Conservation (phyloP, 1,284 basidiomycete genomes). For the Leccinum fuscescens region DNA sequence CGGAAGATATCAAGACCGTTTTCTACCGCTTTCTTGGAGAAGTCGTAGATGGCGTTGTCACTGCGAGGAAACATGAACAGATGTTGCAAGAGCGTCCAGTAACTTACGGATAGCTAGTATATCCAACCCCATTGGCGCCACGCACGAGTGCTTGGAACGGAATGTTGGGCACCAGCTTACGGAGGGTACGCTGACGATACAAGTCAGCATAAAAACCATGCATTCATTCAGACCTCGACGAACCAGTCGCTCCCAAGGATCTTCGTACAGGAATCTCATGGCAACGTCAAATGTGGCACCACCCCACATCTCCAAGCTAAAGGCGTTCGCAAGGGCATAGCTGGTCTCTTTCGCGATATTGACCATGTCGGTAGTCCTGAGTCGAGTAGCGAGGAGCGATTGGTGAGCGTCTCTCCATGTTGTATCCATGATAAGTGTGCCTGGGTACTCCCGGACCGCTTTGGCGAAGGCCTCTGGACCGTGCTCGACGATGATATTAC, state of each 20-base stretch:
- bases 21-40: constrained; percentile 97
- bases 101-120: constrained; percentile 94
- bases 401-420: constrained; percentile 99
- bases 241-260: constrained; percentile 97
- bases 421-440: constrained; percentile 95
- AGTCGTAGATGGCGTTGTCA: constrained; percentile 99
- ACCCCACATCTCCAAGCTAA: constrained; percentile 98
- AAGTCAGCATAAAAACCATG: constrained; percentile 7
- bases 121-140: constrained; percentile 98
- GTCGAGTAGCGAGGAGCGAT: constrained; percentile 92
- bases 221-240: constrained; percentile 26
- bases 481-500: constrained; percentile 97
- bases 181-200: constrained; percentile 71
- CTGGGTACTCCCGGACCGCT: constrained; percentile 95
- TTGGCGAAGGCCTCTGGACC: constrained; percentile 99
- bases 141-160: constrained; percentile 98
- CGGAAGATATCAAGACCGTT: constrained; percentile 99
- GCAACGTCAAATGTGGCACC: constrained; percentile 99
- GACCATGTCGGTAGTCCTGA: constrained; percentile 96
- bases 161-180: constrained; percentile 97
- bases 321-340: constrained; percentile 93
- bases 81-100: background rate
- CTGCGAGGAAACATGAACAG: constrained; percentile 38
- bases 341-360: constrained; percentile 99
- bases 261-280: constrained; percentile 99